A percentile compares a stretch with the other conserved stretches of the same genome.
These are phyloP conservation scores for Diaporthe longicolla DNA, from an alignment of 2,329 filamentous ascomycete genomes.

Conservation along the genomic window DNA sequence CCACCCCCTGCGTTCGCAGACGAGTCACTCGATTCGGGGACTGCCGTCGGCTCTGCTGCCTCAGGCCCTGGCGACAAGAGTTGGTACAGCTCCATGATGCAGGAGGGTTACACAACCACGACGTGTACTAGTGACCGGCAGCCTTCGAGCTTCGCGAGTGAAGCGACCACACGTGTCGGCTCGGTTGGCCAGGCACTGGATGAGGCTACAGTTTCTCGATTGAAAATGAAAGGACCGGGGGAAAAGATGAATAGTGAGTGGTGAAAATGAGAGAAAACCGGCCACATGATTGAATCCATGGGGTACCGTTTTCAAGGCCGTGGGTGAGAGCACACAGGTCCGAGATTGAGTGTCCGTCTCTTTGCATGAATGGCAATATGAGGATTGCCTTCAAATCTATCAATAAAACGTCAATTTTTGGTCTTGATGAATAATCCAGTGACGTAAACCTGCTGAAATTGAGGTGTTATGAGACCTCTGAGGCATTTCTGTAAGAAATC, in stretches of 20 bases:
- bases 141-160: slow-evolving; percentile 22
- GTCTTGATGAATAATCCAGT: too few species aligned
- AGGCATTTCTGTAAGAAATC: not conserved
- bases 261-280: not conserved
- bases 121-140: not conserved
- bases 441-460: too few species aligned
- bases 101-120: slow-evolving; percentile 1
- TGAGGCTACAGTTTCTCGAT: not conserved
- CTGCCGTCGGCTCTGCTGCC: not conserved
- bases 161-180: not conserved
- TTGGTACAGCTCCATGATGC: not conserved
- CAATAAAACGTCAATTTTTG: too few species aligned
- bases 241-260: not conserved
- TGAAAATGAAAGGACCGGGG: not conserved
- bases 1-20: not conserved
- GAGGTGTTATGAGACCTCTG: not conserved
- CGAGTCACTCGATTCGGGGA: slow-evolving; percentile 1
- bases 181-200: slow-evolving; percentile 6
- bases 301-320: not conserved
- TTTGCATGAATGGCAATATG: too few species aligned
- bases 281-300: not conserved
- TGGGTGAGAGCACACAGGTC: not conserved
- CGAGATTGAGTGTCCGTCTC: too few species aligned
- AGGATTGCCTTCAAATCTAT: too few species aligned
- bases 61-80: not conserved